Evolutionary conservation across 1,139 yeast species (phyloP), one percentile per base, ranked within the genome.

Genomic region (Hanseniaspora uvarum): DNA sequence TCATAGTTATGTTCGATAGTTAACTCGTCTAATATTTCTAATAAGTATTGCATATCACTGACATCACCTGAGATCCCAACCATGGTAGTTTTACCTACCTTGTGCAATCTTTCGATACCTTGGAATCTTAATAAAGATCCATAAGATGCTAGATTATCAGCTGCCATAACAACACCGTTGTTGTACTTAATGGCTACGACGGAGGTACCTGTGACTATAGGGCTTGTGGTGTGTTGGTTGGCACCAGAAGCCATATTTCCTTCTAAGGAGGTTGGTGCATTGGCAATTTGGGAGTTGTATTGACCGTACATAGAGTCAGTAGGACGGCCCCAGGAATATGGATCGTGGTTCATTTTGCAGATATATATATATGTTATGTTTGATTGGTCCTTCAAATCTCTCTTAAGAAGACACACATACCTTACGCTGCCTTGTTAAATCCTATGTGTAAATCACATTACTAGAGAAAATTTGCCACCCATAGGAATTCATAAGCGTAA

Each of bases 31-130:
- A 94, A 75, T 52, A 82, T 67, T 58, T 88, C 74, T 64, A 82
- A 80, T 57, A 94, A 71, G 60, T 87, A 81, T 69, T 94, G 98
- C 72, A 89, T 76, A 70, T 94, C 99, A 43, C 95, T 84, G 47
- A 92, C 80, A 68, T 94, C 99, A 51, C 99, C 99, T 51, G 95
- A 84, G 46, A 89, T 74, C 49, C 98, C 99, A 53, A 94, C 96
- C 53, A 88, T 82, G 0, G 96, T 85, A 60, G 83, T 83, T 33
- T 75, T 70, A 8, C 98, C 98, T 31, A 89, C 94, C 57, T 77
- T 77, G 63, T 88, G 71, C 65, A 94, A 72, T 67, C 98, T 80
- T 68, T 92, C 94, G 59, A 86, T 77, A 68, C 89, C 81, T 58
- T 79, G 83, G 71, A 89, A 86, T 63, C 96, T 78, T 60, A 94